Percentiles rank a stretch among this genome's conserved stretches.
Conservation (phyloP, 345 rosid species). For the Theobroma cacao region DNA sequence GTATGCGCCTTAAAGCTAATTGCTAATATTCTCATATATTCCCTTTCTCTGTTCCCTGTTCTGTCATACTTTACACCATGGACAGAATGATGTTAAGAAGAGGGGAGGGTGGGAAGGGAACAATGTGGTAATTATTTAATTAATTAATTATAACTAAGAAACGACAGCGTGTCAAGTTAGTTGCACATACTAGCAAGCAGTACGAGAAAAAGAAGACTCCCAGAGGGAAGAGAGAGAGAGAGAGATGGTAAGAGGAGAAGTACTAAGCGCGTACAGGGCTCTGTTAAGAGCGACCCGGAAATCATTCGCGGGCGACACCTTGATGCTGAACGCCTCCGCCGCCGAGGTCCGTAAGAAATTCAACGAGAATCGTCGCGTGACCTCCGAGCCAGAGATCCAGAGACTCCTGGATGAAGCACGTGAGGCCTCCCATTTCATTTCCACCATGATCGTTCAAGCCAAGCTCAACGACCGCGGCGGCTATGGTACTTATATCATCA, state of each 20-base stretch:
- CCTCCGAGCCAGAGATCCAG: slow-evolving; percentile 58
- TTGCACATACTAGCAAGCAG: neutral
- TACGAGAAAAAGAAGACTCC: too few species aligned
- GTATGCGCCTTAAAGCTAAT: too few species aligned
- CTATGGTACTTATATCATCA: slow-evolving; percentile 44
- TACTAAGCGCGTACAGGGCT: slow-evolving; percentile 61
- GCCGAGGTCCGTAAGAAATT: slow-evolving; percentile 73
- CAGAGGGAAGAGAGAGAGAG: too few species aligned
- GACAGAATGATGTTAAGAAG: too few species aligned
- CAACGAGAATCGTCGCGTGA: slow-evolving; percentile 70
- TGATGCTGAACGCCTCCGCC: slow-evolving; percentile 75
- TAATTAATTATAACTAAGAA: neutral
- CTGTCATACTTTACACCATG: too few species aligned
- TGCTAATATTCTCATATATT: too few species aligned
- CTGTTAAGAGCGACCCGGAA: slow-evolving; percentile 67
- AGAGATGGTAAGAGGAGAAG: slow-evolving; percentile 52
- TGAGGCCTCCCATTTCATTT: slow-evolving; percentile 71
- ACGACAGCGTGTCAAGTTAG: neutral
- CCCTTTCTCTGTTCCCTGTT: too few species aligned
- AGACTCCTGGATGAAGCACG: slow-evolving; percentile 79
- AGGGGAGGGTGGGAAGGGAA: too few species aligned
- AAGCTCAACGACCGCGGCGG: slow-evolving; percentile 85
- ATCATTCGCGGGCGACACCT: slow-evolving; percentile 69
- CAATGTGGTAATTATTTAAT: too few species aligned
- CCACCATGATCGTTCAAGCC: slow-evolving; percentile 95